Evolutionary conservation across 345 rosid genomes (phyloP), one percentile per base, ranked within the genome.

Genomic region (Salix arbutifolia): DNA sequence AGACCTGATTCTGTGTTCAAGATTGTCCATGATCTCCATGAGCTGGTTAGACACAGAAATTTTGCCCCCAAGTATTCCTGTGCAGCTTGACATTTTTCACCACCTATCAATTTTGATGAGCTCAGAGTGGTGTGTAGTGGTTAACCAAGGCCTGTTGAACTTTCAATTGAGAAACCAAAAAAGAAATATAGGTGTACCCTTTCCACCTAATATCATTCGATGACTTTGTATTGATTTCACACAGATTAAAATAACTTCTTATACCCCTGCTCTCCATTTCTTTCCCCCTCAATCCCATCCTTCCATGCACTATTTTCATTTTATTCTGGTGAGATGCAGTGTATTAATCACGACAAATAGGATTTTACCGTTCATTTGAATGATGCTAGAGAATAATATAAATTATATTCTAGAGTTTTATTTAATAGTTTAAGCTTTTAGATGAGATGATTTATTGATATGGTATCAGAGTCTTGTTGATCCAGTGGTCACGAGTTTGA

Each of bases 1-100:
- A 90, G 91, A 88, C 97, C 99, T 9, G 98, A 94, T 53, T 93
- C 99, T 0, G 99, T 96, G 23, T 92, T 93, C 82, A 93, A 93
- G 90, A 96, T 96, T 48, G 98, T 96, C 77, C 92, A 92, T 33
- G 99, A 96, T 85, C 92, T 96, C 56, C 92, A 94, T 38, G 92
- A 92, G 87, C 90, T 96, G 25, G 98, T 91, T 73, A 80, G 97
- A 77, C 96, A 89, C 33, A 91, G 90, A 83, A 87, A 83, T 73
- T 75, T 78, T 67, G 80, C 87, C 33, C 93, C 97, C 40, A 91
- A 90, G 28, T 91, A 82, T 70, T 83, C 88, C 30, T 87, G 91
- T 77, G 78, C 90, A 33, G 69, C 87, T 1, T 88, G 74, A 76
- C 16, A 58, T 8, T 26, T 71, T 28, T 40, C 11, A 14, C 61